Evolutionary conservation across 192 early-diverging fungal species (phyloP), one percentile per base, ranked within the genome.

Genomic region (Entrophospora sp.): DNA sequence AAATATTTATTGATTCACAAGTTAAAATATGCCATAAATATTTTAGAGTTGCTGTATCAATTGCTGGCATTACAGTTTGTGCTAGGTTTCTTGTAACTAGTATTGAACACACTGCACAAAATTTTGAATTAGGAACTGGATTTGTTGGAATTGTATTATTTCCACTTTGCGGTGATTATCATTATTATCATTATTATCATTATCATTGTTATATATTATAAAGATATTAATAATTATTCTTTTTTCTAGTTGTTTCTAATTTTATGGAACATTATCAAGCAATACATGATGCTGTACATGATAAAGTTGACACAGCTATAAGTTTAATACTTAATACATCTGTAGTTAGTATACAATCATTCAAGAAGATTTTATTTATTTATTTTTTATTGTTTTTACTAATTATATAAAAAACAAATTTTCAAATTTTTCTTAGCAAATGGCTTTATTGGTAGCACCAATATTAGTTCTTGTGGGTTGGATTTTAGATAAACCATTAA

Each of bases 141-240:
- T 97, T 97, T 81, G 90, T 97, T n/a, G 95, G 95, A 12, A 87
- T 96, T 67, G 86, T 97, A 28, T 68, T 97, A 20, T 61, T 97
- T 36, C 94, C 95, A 1, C 83, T 89, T 96, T 62, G 91, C 93
- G 81, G 86, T 64, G n/a, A 67, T 49, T 22, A 43, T 42, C 5
- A 18, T 68, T 22, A 66, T 66, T 14, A 74, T 67, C 27, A 48
- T 61, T 6, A 58, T 70, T 12, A n/a, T 65, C 9, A 38, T 69
- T 45, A 74, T n/a, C n/a, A n/a, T n/a, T n/a, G n/a, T n/a, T n/a
- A n/a, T n/a, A n/a, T n/a, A n/a, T n/a, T n/a, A n/a, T n/a, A n/a
- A n/a, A n/a, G n/a, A n/a, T n/a, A n/a, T n/a, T n/a, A n/a, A n/a
- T n/a, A n/a, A n/a, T n/a, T n/a, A n/a, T n/a, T n/a, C n/a, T n/a